phyloP scores from a whole-genome alignment of 2,329 filamentous ascomycete species.

The Exophiala calicioides region DNA sequence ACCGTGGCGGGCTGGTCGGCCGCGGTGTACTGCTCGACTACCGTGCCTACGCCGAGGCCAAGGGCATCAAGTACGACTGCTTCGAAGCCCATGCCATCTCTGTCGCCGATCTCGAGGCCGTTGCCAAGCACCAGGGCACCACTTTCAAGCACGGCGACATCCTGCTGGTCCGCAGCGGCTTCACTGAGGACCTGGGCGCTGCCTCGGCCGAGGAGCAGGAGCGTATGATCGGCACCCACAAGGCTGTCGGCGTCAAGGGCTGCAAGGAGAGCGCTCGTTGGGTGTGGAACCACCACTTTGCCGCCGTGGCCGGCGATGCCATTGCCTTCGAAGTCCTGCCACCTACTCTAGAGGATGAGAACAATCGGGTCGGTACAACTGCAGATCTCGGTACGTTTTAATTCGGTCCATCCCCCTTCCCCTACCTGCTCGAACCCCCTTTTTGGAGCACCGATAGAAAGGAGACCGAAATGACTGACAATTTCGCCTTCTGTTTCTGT shows the following conservation, averaged over 20 bases:
- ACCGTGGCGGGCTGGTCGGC: slow-evolving; percentile 45
- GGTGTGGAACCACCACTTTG: slow-evolving; percentile 61
- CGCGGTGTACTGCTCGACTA: slow-evolving; percentile 52
- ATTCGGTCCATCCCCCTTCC: neutral
- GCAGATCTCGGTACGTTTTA: slow-evolving; percentile 43
- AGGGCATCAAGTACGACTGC: slow-evolving; percentile 40
- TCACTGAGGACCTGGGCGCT: slow-evolving; percentile 58
- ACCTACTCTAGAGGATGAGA: slow-evolving; percentile 32
- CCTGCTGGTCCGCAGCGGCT: slow-evolving; percentile 65
- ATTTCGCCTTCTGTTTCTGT: neutral
- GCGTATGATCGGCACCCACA: slow-evolving; percentile 31
- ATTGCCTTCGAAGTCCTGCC: slow-evolving; percentile 57
- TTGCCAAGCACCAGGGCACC: slow-evolving; percentile 54
- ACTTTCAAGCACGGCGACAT: slow-evolving; percentile 64
- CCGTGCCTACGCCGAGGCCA: slow-evolving; percentile 44
- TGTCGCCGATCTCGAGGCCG: slow-evolving; percentile 62
- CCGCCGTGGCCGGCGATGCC: slow-evolving; percentile 59
- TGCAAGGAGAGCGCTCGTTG: slow-evolving; percentile 54
- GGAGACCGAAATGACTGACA: too few relatives aligned
- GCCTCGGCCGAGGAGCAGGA: slow-evolving; percentile 42
- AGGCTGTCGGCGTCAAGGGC: slow-evolving; percentile 54
- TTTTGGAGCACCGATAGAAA: neutral
- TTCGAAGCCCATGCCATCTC: slow-evolving; percentile 49
- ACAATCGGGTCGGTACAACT: slow-evolving; percentile 29
- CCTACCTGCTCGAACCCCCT: too few relatives aligned